Evolutionary conservation across 2,329 filamentous ascomycete genomes (phyloP).

Genomic region (Ophiosphaerella korrae): DNA sequence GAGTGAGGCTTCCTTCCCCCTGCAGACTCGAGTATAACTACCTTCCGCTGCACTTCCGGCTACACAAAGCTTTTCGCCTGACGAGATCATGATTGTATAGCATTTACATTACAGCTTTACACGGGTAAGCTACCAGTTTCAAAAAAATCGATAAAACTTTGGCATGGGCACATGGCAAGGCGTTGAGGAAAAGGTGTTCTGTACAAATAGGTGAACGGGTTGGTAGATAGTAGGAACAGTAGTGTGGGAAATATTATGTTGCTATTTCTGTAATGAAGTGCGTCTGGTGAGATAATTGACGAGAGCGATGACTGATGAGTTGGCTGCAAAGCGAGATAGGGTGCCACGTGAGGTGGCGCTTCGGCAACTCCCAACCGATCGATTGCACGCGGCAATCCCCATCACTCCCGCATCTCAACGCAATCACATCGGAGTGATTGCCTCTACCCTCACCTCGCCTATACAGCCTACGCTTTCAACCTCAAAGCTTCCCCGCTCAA

Average conservation of each 20-base stretch:
- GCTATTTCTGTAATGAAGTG: too few relatives aligned
- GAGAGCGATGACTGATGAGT: too few relatives aligned
- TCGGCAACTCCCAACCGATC: not conserved
- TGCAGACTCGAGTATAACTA: not conserved
- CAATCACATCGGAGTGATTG: conserved; percentile 1
- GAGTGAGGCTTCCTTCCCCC: conserved; percentile 26
- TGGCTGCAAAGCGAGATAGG: not conserved
- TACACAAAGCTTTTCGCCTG: not conserved
- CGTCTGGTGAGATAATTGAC: too few relatives aligned
- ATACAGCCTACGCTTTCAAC: not conserved
- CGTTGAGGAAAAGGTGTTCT: not conserved
- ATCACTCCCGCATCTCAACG: conserved; percentile 9
- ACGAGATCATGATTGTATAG: not conserved
- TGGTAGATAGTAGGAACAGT: too few relatives aligned
- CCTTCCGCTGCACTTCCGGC: not conserved
- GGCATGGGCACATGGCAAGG: not conserved
- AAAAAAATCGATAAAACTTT: too few relatives aligned
- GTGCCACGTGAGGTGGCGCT: conserved; percentile 5
- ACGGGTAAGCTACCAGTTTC: not conserved
- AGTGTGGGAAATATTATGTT: too few relatives aligned
- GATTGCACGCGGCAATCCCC: not conserved
- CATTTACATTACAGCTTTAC: not conserved
- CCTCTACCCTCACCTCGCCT: not conserved
- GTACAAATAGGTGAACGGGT: not conserved
- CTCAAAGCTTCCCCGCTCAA: too few relatives aligned